A percentile compares a stretch with the other conserved stretches of the same genome.
Evolutionary conservation across 2,329 filamentous ascomycete genomes (phyloP).

Genomic region (Thermothelomyces thermophilus): DNA sequence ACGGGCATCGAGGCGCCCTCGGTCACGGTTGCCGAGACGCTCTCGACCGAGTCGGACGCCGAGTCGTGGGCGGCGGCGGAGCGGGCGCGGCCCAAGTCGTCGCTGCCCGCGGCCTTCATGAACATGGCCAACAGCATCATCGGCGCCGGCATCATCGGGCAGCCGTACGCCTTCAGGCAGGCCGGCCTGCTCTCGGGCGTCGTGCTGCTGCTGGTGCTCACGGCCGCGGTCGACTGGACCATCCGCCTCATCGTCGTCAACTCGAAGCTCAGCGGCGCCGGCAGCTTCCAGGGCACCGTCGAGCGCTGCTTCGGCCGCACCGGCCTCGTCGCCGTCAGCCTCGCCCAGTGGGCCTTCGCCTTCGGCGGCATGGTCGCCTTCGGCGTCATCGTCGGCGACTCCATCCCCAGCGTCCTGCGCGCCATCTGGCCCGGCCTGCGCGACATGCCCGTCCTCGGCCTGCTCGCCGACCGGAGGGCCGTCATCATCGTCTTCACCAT

Average conservation of each 20-base stretch:
- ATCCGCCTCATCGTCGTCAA: slow-evolving; percentile 96
- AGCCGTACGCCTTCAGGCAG: slow-evolving; percentile 93
- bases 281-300: slow-evolving; percentile 93
- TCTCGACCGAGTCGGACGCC: slow-evolving; percentile 23
- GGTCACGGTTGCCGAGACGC: slow-evolving; percentile 45
- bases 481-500: slow-evolving; percentile 85
- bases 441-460: slow-evolving; percentile 68
- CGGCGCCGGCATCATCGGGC: slow-evolving; percentile 66
- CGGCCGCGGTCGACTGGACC: slow-evolving; percentile 90
- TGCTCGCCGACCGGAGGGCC: slow-evolving; percentile 73
- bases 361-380: slow-evolving; percentile 99
- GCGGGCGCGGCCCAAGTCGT: slow-evolving; percentile 68
- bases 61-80: slow-evolving; percentile 47
- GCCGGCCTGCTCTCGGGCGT: slow-evolving; percentile 79
- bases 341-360: slow-evolving; percentile 97
- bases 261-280: slow-evolving; percentile 88
- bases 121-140: slow-evolving; percentile 99
- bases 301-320: slow-evolving; percentile 88
- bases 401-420: slow-evolving; percentile 81
- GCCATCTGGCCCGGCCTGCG: slow-evolving; percentile 73
- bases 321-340: slow-evolving; percentile 76
- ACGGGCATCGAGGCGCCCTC: slow-evolving; percentile 80
- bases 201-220: slow-evolving; percentile 69
- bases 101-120: slow-evolving; percentile 86
- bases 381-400: slow-evolving; percentile 94